Percentiles rank a stretch among this genome's conserved stretches.
Evolutionary conservation across 148 eudicot genomes (phyloP).

Genomic region (Fagopyrum homotropicum): DNA sequence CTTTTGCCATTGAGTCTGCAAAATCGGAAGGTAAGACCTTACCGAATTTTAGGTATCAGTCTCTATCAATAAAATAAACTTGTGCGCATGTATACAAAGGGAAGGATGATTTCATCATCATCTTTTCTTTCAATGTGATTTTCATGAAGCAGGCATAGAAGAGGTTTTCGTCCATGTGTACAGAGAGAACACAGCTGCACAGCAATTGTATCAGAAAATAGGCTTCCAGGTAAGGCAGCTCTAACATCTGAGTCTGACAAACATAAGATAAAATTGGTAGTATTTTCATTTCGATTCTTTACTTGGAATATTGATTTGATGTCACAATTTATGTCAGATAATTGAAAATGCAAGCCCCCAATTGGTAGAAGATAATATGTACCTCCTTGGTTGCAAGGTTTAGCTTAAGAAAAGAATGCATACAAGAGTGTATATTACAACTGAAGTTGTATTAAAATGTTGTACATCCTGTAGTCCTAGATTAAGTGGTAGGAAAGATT

Average conservation of each 20-base stretch:
- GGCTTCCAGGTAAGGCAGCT: slow-evolving; percentile 58
- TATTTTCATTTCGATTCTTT: not conserved
- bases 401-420: not conserved
- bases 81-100: not conserved
- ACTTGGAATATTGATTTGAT: not conserved
- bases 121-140: not conserved
- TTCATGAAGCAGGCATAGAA: slow-evolving; percentile 44
- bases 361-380: slow-evolving; percentile 32
- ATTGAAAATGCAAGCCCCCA: slow-evolving; percentile 44
- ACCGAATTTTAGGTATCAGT: not conserved
- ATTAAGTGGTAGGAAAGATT: not conserved
- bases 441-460: not conserved
- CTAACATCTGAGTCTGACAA: not conserved
- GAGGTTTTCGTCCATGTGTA: slow-evolving; percentile 65
- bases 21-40: slow-evolving; percentile 39
- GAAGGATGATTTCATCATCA: not conserved
- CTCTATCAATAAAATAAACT: not conserved
- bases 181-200: slow-evolving; percentile 53
- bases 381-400: slow-evolving; percentile 41
- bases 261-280: too few relatives aligned
- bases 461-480: slow-evolving; percentile 3
- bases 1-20: slow-evolving; percentile 53
- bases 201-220: slow-evolving; percentile 52
- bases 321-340: slow-evolving; percentile 26
- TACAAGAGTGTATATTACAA: not conserved